These are phyloP conservation scores for Tetracladium marchalianum DNA, from an alignment of 495 filamentous ascomycete genomes.

Conservation along the genomic window DNA sequence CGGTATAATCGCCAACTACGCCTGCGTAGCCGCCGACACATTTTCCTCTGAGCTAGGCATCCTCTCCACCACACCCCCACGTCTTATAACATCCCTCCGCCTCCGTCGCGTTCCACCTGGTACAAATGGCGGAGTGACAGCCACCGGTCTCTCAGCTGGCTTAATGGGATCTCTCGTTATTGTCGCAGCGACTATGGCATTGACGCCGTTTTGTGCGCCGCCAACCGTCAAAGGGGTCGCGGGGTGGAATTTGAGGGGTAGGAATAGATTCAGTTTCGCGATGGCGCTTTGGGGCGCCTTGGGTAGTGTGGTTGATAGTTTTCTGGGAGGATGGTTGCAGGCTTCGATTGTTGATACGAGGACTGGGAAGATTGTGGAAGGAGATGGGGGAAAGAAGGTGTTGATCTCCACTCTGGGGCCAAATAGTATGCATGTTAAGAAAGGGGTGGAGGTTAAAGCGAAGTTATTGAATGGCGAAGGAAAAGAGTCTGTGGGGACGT, in stretches of 20 bases:
- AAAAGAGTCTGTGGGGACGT: constrained; percentile 6
- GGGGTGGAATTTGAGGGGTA: constrained; percentile 37
- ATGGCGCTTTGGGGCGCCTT: constrained; percentile 61
- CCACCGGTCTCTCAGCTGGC: constrained; percentile 62
- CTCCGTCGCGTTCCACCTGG: constrained; percentile 71
- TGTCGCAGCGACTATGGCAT: constrained; percentile 49
- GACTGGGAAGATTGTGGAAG: constrained; percentile 82
- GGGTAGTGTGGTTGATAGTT: constrained; percentile 76
- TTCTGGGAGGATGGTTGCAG: constrained; percentile 79
- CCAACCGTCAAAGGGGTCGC: constrained; percentile 23
- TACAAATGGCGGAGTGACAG: constrained; percentile 86
- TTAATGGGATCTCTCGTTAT: constrained; percentile 64
- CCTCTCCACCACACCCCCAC: constrained; percentile 60
- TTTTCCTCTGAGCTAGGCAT: constrained; percentile 95
- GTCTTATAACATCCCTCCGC: constrained; percentile 76
- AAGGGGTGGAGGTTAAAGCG: constrained; percentile 10
- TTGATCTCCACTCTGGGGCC: constrained; percentile 26
- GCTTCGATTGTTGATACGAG: constrained; percentile 76
- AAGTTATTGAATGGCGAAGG: constrained; percentile 3
- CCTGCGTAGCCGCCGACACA: constrained; percentile 83
- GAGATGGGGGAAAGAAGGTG: constrained; percentile 72
- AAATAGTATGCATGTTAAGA: constrained; percentile 14
- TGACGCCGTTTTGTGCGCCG: constrained; percentile 58
- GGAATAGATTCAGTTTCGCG: constrained; percentile 44
- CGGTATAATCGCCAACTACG: constrained; percentile 68